Evolutionary conservation across 192 early-diverging fungal genomes (phyloP), one percentile per base, ranked within the genome.

Genomic region (Mortierella antarctica): DNA sequence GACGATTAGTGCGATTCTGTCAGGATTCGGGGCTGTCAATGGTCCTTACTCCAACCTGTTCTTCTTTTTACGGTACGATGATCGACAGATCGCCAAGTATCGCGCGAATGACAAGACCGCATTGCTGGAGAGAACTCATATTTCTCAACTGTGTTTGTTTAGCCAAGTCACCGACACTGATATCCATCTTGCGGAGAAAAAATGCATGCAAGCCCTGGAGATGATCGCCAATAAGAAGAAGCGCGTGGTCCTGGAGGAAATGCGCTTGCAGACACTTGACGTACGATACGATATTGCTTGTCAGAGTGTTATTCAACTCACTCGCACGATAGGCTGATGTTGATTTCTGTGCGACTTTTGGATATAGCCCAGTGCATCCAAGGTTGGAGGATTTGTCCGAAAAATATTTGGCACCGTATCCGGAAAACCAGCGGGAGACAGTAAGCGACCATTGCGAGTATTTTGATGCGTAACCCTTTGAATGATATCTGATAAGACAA

Each of bases 11-110:
- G 95, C 97, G 1, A 84, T 95, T 9, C 84, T 99, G 10, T 97
- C 97, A 2, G 97, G 96, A 18, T 97, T 97, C 82, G 96, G 95
- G 69, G 96, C 95, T 6, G 96, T 99, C 23, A 94, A 96, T 74
- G 91, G 92, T 41, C 97, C 97, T 0, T 97, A 95, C 82, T 91
- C 90, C 17, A 93, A 93, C 41, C 86, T 97, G 52, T 91, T 88
- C 68, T 89, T 93, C 58, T 97, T 96, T 85, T 76, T 94, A 31
- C 89, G 91, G 89, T 91, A 83, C 44, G 87, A 83, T 31, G 82
- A 66, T 46, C 76, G 62, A 10, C 18, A 14, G 10, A 7, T 4
- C 11, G 15, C 31, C 31, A 31, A 31, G 31, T 31, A 31, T n/a
- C 31, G 31, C 31, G 31, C 31, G 31, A 31, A 73, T 62, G 58